Evolutionary conservation across 768 basidiomycete genomes (phyloP).

Genomic region (Rubroboletus pulcherrimus): DNA sequence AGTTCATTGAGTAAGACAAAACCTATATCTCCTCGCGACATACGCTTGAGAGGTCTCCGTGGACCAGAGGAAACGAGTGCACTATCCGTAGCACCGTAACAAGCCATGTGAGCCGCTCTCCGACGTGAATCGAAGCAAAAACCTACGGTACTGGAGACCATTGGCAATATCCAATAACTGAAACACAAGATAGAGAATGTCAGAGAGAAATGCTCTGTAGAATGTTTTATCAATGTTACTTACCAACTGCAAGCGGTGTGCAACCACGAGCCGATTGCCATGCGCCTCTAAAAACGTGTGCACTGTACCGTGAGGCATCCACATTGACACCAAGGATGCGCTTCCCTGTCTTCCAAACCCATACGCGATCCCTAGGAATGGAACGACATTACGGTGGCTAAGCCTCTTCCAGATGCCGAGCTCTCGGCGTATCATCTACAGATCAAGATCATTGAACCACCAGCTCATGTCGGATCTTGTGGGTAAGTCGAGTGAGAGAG

Average conservation of each 20-base stretch:
- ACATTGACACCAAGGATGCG: constrained; percentile 3
- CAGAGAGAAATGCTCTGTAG: background rate
- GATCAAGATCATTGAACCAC: background rate
- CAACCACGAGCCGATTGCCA: background rate
- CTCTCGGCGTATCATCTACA: constrained; percentile 5
- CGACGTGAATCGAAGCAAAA: background rate
- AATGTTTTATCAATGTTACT: background rate
- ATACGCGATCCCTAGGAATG: constrained; percentile 1
- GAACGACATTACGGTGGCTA: background rate
- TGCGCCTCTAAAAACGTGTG: background rate
- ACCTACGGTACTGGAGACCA: constrained; percentile 6
- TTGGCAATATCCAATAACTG: constrained; percentile 6
- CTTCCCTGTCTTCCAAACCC: constrained; percentile 7
- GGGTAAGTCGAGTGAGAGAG: background rate
- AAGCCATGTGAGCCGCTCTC: background rate
- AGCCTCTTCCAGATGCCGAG: constrained; percentile 7
- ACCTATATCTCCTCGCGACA: background rate
- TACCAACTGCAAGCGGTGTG: constrained; percentile 4
- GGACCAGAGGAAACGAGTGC: constrained; percentile 10
- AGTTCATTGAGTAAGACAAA: background rate
- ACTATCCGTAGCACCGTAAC: background rate
- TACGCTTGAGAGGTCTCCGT: constrained; percentile 7
- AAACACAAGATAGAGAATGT: background rate
- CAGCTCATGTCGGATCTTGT: background rate
- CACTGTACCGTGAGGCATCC: constrained; percentile 8